These are phyloP conservation scores for Aspergillus floridensis DNA, from an alignment of 2,329 filamentous ascomycete species.

Conservation along the genomic window DNA sequence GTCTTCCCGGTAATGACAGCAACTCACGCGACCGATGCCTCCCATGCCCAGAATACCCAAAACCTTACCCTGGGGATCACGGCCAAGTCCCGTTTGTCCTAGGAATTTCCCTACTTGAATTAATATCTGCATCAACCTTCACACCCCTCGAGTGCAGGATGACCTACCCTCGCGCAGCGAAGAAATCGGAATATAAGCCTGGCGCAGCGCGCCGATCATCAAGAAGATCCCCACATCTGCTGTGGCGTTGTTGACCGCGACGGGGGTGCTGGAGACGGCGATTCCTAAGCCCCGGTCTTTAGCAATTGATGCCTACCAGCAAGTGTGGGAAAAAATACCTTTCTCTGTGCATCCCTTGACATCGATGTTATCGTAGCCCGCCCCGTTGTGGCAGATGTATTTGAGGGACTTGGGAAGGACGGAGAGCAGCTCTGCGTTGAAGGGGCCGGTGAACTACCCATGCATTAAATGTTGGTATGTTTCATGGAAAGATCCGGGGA, in stretches of 20 bases:
- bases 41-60: constrained; percentile 51
- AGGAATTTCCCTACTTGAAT: constrained; percentile 38
- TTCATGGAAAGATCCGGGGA: too few species aligned
- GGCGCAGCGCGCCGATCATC: constrained; percentile 47
- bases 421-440: constrained; percentile 48
- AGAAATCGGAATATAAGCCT: constrained; percentile 42
- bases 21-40: constrained; percentile 46
- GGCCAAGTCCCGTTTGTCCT: constrained; percentile 43
- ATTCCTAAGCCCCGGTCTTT: constrained; percentile 27
- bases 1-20: not conserved
- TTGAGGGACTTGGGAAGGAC: constrained; percentile 46
- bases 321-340: constrained; percentile 18
- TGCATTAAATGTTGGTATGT: not conserved
- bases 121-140: not conserved
- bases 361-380: constrained; percentile 62
- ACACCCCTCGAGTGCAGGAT: too few species aligned
- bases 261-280: constrained; percentile 45
- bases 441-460: constrained; percentile 44
- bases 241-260: constrained; percentile 48
- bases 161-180: constrained; percentile 41
- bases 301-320: not conserved
- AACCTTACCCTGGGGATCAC: constrained; percentile 46
- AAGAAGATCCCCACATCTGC: constrained; percentile 49
- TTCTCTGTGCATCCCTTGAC: constrained; percentile 51
- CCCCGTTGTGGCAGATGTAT: constrained; percentile 56